Base-by-base conservation (phyloP, 2,329 filamentous ascomycete genomes). In the Cercospora sp. region DNA sequence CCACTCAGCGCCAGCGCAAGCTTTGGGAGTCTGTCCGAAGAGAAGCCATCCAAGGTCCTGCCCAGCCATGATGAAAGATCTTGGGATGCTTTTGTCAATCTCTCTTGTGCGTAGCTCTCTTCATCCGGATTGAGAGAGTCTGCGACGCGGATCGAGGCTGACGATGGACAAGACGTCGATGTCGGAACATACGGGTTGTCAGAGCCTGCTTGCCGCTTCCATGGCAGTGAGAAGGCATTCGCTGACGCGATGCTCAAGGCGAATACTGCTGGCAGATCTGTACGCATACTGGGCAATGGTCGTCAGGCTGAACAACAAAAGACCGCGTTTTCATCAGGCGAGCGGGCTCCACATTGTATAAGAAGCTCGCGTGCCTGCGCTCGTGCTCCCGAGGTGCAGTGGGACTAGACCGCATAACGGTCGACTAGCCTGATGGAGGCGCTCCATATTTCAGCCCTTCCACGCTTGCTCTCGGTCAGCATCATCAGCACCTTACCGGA, bases 1-100 rank as follows among this genome's bases (percentile, higher is more conserved):
- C 68, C 68, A 40, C 62, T 66, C 34, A 70, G 61, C 7, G 66
- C 61, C 57, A 70, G 30, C 7, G 68, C 68, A 34, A 70, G 51
- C 16, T 24, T 61, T 24, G 68, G 68, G 10, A 68, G n/a, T n/a
- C 66, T 21, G 21, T 60, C 61, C 12, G 57, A 40, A 5, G 61
- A 59, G 30, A 62, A 28, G 8, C 57, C 61, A 10, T 58, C n/a
- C 61, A 68, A 28, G 13, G 57, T 53, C 32, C 64, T 53, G n/a
- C 28, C 40, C 13, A 69, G 55, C 68, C 68, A 69, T 61, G 57
- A 34, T 24, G 49, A 58, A 28, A 69, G 58, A 12, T 61, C 55
- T 51, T 67, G 28, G 3, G 37, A 55, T 21, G 68, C 68, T 40
- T 53, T 66, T 2, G 53, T 7, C 30, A 28, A 28, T 32, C 68